These are phyloP conservation scores for Aspergillus wentii DNA, from an alignment of 495 filamentous ascomycete species.

Conservation along the genomic window DNA sequence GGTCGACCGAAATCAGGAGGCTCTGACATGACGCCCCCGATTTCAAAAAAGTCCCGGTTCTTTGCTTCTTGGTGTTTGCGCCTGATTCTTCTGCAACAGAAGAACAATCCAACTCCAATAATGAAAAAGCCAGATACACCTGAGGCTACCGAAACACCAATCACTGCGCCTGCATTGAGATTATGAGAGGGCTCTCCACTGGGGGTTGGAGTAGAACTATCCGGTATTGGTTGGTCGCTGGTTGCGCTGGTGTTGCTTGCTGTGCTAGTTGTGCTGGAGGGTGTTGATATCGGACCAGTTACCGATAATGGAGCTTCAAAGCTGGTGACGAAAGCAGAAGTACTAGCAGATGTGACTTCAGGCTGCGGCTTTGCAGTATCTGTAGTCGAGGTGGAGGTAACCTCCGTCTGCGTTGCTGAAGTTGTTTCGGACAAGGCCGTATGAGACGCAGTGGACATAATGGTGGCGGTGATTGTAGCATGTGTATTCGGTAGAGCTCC, in stretches of 20 bases:
- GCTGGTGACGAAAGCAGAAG: constrained; percentile 4
- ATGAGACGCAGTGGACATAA: constrained; percentile 31
- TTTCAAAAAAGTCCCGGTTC: constrained; percentile 33
- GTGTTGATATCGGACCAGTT: neutral
- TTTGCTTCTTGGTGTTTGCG: constrained; percentile 15
- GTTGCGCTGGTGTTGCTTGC: too few relatives aligned
- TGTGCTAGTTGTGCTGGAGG: too few relatives aligned
- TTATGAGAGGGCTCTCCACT: constrained; percentile 9
- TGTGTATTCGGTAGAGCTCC: constrained; percentile 55
- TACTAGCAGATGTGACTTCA: too few relatives aligned
- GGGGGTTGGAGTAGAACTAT: constrained; percentile 8
- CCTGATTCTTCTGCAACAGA: constrained; percentile 28
- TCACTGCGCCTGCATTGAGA: constrained; percentile 31
- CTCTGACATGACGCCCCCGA: constrained; percentile 39
- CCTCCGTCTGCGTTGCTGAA: constrained; percentile 6
- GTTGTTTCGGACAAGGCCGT: constrained; percentile 13
- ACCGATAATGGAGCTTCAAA: constrained; percentile 12
- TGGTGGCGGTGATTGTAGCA: constrained; percentile 54
- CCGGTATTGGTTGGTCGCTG: constrained; percentile 1
- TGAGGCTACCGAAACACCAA: constrained; percentile 38
- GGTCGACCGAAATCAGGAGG: constrained; percentile 29
- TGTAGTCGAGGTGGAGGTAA: too few relatives aligned
- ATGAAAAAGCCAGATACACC: constrained; percentile 35
- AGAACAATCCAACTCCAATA: constrained; percentile 32
- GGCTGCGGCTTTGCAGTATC: too few relatives aligned